Percentiles rank a stretch among this genome's conserved stretches.
These are phyloP conservation scores for Colletotrichum limetticola DNA, from an alignment of 2,329 filamentous ascomycete species.

Conservation along the genomic window DNA sequence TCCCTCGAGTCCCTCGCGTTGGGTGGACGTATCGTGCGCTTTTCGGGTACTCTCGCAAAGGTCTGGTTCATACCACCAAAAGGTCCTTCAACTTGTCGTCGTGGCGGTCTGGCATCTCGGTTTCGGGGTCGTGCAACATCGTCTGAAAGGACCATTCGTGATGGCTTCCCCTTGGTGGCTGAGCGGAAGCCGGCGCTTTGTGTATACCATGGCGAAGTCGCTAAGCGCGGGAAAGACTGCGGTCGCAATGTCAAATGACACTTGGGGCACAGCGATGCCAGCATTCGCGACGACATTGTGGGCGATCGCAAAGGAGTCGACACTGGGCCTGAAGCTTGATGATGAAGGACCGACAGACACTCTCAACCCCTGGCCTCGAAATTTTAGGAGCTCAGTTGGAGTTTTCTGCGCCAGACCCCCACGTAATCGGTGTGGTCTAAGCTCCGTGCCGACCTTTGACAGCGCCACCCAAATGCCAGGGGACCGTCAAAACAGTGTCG, in stretches of 20 bases:
- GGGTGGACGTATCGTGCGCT: not conserved
- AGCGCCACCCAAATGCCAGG: conserved; percentile 12
- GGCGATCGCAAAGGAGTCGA: not conserved
- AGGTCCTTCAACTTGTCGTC: conserved; percentile 56
- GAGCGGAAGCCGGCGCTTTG: conserved; percentile 50
- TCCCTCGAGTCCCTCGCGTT: conserved; percentile 9
- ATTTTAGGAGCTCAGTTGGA: conserved; percentile 27
- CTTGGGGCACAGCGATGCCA: conserved; percentile 33
- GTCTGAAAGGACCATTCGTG: conserved; percentile 69
- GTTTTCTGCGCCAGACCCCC: conserved; percentile 33
- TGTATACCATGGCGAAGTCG: conserved; percentile 45
- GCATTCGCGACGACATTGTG: conserved; percentile 33
- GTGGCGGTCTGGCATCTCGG: conserved; percentile 49
- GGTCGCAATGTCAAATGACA: conserved; percentile 30
- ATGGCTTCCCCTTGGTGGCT: conserved; percentile 52
- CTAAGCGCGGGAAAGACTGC: conserved; percentile 16
- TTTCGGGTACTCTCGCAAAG: conserved; percentile 50
- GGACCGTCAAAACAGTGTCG: not conserved
- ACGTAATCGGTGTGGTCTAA: conserved; percentile 30
- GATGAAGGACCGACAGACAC: conserved; percentile 3
- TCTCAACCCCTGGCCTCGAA: conserved; percentile 3
- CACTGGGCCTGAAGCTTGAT: conserved; percentile 1
- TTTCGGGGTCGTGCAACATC: conserved; percentile 55
- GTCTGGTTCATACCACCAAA: conserved; percentile 68
- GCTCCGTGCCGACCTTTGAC: conserved; percentile 30